These are phyloP conservation scores for Boletus huronensis DNA, from an alignment of 768 basidiomycete species.

Conservation along the genomic window DNA sequence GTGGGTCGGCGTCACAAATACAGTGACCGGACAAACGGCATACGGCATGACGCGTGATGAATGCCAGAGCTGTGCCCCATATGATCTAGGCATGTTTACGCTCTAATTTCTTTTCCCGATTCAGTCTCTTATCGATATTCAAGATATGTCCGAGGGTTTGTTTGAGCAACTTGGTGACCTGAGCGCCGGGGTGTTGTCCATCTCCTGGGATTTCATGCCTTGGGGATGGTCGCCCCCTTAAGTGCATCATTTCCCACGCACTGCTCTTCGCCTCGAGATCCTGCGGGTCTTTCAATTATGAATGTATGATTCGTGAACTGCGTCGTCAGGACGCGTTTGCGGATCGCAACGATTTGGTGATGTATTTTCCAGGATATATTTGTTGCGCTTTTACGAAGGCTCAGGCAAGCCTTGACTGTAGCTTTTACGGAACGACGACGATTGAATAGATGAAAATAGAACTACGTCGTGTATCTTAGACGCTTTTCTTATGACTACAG, in stretches of 20 bases:
- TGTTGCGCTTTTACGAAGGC: conserved; percentile 13
- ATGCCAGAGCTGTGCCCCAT: conserved; percentile 51
- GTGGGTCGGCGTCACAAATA: conserved; percentile 62
- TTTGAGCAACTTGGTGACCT: conserved; percentile 53
- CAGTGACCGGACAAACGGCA: conserved; percentile 46
- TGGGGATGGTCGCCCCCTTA: conserved; percentile 41
- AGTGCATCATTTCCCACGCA: conserved; percentile 7
- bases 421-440: background rate
- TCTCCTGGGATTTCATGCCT: conserved; percentile 61
- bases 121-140: conserved; percentile 3
- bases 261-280: background rate
- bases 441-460: conserved; percentile 15
- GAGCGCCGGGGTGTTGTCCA: conserved; percentile 45
- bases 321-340: conserved; percentile 20
- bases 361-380: conserved; percentile 23
- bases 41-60: conserved; percentile 54
- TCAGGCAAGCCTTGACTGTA: conserved; percentile 23
- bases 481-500: conserved; percentile 3
- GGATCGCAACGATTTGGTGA: conserved; percentile 10
- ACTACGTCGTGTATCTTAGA: conserved; percentile 22
- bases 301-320: conserved; percentile 8
- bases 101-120: background rate
- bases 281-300: conserved; percentile 5
- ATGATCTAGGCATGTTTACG: conserved; percentile 52
- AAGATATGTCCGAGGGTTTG: conserved; percentile 66